Conservation (phyloP, 2,329 filamentous ascomycete species). For the Ilyonectria sp. region DNA sequence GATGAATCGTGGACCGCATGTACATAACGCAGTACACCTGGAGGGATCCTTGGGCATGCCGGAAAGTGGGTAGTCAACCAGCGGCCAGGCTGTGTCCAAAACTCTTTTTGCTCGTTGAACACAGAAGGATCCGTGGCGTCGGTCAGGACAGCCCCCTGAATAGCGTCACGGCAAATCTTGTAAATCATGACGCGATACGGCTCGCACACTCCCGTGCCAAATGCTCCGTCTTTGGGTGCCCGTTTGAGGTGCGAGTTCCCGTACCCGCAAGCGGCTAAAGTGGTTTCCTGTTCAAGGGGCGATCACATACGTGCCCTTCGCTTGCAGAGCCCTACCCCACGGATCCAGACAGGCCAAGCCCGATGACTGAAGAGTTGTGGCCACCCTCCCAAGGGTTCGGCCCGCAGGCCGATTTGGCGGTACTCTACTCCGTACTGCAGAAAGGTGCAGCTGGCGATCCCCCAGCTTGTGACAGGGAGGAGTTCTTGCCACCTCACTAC, state of each 20-base stretch:
- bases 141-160: not conserved
- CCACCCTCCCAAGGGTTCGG: slow-evolving; percentile 11
- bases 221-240: not conserved
- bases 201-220: not conserved
- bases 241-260: not conserved
- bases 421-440: not conserved
- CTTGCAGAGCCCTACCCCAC: not conserved
- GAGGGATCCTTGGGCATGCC: not conserved
- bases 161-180: not conserved
- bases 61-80: not conserved
- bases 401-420: slow-evolving; percentile 6
- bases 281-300: not conserved
- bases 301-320: not conserved
- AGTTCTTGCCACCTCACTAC: slow-evolving; percentile 6
- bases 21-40: not conserved
- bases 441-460: slow-evolving; percentile 4
- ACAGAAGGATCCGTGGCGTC: not conserved
- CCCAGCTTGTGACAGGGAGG: slow-evolving; percentile 6
- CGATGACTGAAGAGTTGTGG: not conserved
- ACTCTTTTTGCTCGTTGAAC: not conserved
- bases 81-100: not conserved
- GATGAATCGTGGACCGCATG: slow-evolving; percentile 4
- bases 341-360: not conserved
- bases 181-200: not conserved
- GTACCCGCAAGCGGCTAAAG: not conserved